Base-by-base conservation (phyloP, 192 early-diverging fungal species). In the Coemansia sp. region DNA sequence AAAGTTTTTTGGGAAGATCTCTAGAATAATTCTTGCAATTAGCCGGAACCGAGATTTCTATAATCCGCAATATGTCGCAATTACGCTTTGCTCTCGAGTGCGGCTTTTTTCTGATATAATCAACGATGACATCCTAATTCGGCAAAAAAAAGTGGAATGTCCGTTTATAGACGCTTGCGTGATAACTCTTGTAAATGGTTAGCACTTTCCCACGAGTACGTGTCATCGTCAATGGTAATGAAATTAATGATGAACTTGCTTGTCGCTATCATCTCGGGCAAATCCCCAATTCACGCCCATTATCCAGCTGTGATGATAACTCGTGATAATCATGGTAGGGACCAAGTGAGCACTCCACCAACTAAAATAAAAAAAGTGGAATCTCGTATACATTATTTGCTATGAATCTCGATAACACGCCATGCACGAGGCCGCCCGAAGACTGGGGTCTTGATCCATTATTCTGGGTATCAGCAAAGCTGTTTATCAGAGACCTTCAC, bases 391-490 rank as follows among this genome's bases (percentile, higher is more conserved):
- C 50, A 24, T 10, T 8, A 3, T 55, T 55, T 55, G 12, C 53
- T 15, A 80, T 80, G 73, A 69, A 69, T 52, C 57, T 82, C 22
- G 44, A 68, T 22, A 82, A 71, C 34, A 70, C 9, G 13, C 49
- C 80, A 24, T 74, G 62, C 49, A 31, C 43, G 20, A 18, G 66
- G 33, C 61, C 68, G 13, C 43, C 47, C 33, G 33, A 57, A 20
- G 70, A 72, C 22, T 83, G 77, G 76, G 81, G 81, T 20, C 73
- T 83, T 52, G 81, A 83, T 44, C 76, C 81, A 61, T 20, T 83
- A 64, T 83, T 83, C 57, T 83, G 81, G 81, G 69, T 71, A 5
- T 31, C 70, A 13, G 81, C 64, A 18, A 83, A 83, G 68, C 69
- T 83, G 64, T 83, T 83, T 79, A 67, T 79, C 38, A 73, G 73